A percentile compares a stretch with the other conserved stretches of the same genome.
Conservation (phyloP, 2,329 filamentous ascomycete genomes). For the Colletotrichum karsti region DNA sequence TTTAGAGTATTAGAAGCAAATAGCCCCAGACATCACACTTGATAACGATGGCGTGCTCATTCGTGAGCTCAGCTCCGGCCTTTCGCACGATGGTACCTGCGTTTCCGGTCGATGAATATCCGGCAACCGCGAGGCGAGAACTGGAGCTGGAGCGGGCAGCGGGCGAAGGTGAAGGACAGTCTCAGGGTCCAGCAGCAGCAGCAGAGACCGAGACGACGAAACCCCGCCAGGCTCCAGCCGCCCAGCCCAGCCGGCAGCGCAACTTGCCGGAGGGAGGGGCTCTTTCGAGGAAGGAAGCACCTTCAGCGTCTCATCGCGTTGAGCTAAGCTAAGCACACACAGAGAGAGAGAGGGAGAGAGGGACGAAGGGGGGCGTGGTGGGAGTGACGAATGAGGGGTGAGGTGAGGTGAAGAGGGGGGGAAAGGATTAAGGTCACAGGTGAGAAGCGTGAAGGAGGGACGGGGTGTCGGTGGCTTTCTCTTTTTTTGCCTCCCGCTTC, state of each 20-base stretch:
- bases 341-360: background rate
- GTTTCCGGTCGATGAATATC: background rate
- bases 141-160: background rate
- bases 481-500: slow-evolving; percentile 22
- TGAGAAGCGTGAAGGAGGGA: background rate
- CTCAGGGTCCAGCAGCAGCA: too few relatives aligned
- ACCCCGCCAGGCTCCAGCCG: background rate
- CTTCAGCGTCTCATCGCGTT: slow-evolving; percentile 2
- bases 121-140: too few relatives aligned
- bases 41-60: background rate
- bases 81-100: background rate
- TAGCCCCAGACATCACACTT: background rate
- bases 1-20: background rate
- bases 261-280: background rate
- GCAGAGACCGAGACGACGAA: too few relatives aligned
- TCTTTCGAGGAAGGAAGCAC: too few relatives aligned
- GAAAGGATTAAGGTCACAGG: background rate
- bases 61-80: too few relatives aligned
- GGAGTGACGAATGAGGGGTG: background rate
- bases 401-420: background rate
- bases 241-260: background rate
- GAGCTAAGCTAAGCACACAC: background rate
- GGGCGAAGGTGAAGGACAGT: background rate
- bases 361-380: background rate
- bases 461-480: slow-evolving; percentile 6